Percentiles rank a stretch among this genome's conserved stretches.
Conservation (phyloP, 2,329 filamentous ascomycete species). For the Claviceps paspali region DNA sequence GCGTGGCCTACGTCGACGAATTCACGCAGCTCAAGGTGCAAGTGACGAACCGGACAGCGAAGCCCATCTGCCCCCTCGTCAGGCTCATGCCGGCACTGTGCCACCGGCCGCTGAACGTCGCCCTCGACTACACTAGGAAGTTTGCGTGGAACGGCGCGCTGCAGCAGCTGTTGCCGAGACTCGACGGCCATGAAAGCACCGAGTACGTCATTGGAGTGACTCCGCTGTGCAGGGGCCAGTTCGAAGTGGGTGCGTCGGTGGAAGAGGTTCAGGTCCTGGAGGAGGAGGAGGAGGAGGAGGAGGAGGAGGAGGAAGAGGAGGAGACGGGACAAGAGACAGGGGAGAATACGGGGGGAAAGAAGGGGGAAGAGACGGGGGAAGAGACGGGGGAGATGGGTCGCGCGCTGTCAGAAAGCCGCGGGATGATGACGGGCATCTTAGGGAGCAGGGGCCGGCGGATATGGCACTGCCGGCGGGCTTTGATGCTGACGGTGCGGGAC, state of each 20-base stretch:
- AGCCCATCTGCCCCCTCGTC: conserved; percentile 55
- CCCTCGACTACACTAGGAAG: conserved; percentile 68
- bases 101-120: conserved; percentile 54
- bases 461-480: conserved; percentile 48
- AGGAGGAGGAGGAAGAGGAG: conserved; percentile 16
- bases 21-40: conserved; percentile 57
- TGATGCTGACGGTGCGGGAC: conserved; percentile 31
- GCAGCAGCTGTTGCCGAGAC: conserved; percentile 53
- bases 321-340: conserved; percentile 7
- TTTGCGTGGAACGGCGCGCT: conserved; percentile 75
- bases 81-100: conserved; percentile 64
- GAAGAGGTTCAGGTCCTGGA: conserved; percentile 52
- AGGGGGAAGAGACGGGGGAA: conserved; percentile 11
- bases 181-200: conserved; percentile 42
- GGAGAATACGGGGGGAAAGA: conserved; percentile 13
- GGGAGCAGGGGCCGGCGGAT: conserved; percentile 45
- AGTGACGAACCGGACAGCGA: conserved; percentile 57
- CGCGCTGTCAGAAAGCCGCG: conserved; percentile 37
- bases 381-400: conserved; percentile 13
- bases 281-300: conserved; percentile 13
- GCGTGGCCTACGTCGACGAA: conserved; percentile 23
- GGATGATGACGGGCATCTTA: conserved; percentile 41
- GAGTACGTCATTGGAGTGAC: conserved; percentile 56
- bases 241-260: conserved; percentile 65
- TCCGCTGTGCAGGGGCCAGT: conserved; percentile 63